Evolutionary conservation across 106 monocot species (phyloP).

Genomic region (Allium sativum): DNA sequence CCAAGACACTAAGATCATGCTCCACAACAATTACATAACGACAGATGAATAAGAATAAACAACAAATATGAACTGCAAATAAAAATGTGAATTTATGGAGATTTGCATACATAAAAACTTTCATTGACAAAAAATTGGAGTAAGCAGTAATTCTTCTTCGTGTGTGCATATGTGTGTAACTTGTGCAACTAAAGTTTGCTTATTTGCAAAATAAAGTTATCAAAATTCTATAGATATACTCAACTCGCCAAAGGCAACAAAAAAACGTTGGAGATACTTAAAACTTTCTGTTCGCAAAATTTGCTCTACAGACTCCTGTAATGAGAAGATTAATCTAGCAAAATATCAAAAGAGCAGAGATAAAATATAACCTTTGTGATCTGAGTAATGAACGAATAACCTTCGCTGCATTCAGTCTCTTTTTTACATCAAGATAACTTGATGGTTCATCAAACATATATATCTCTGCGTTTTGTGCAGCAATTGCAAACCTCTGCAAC

Average conservation of each 20-base stretch:
- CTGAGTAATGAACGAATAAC: slow-evolving; percentile 86
- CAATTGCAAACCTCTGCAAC: slow-evolving; percentile 95
- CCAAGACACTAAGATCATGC: slow-evolving; percentile 97
- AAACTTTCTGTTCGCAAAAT: no score
- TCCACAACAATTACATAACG: slow-evolving; percentile 99
- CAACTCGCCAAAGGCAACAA: no score
- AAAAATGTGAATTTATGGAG: no score
- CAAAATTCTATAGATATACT: no score
- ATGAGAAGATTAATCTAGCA: background rate
- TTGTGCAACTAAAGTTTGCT: background rate
- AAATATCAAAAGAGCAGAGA: background rate
- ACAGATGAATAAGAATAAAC: slow-evolving; percentile 27
- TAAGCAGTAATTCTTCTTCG: no score
- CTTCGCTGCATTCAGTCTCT: slow-evolving; percentile 97
- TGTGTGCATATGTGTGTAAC: slow-evolving; percentile 13
- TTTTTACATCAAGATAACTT: slow-evolving; percentile 94
- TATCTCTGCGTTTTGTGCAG: slow-evolving; percentile 88
- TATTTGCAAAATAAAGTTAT: background rate
- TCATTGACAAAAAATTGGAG: no score
- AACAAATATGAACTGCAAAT: background rate
- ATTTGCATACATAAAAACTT: no score
- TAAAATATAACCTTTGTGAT: slow-evolving; percentile 49
- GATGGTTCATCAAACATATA: slow-evolving; percentile 99
- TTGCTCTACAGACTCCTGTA: no score
- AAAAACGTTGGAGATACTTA: no score